Percentiles rank a stretch among this genome's conserved stretches.
Evolutionary conservation across 805 yeast genomes (phyloP).

Genomic region (Candida nanaspora): DNA sequence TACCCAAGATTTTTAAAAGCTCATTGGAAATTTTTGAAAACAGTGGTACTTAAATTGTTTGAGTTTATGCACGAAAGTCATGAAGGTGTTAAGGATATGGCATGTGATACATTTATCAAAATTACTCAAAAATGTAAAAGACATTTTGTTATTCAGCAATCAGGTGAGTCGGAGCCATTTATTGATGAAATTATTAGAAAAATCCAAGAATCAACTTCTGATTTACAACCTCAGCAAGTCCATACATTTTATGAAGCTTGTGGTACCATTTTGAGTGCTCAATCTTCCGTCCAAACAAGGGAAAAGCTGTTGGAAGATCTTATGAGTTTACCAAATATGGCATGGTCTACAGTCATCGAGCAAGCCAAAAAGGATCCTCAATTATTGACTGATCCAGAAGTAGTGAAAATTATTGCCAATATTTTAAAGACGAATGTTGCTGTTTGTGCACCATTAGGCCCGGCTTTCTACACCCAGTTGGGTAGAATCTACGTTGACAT

Average conservation of each 20-base stretch:
- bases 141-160: conserved; percentile 86
- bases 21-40: conserved; percentile 95
- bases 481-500: conserved; percentile 82
- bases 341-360: conserved; percentile 86
- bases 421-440: conserved; percentile 93
- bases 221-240: conserved; percentile 93
- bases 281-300: conserved; percentile 59
- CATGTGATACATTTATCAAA: conserved; percentile 97
- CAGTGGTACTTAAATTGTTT: conserved; percentile 90
- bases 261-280: conserved; percentile 88
- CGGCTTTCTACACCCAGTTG: conserved; percentile 83
- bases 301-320: conserved; percentile 67
- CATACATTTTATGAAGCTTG: conserved; percentile 98
- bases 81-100: conserved; percentile 99
- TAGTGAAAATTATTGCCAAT: conserved; percentile 88
- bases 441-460: conserved; percentile 90
- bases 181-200: conserved; percentile 82
- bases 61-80: conserved; percentile 99
- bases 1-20: conserved; percentile 96
- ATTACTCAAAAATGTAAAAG: conserved; percentile 92
- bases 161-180: conserved; percentile 82
- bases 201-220: conserved; percentile 82
- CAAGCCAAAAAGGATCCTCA: conserved; percentile 82
- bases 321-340: conserved; percentile 89
- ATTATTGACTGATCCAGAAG: conserved; percentile 66